Conservation (phyloP, 2,329 filamentous ascomycete genomes). For the Cryoendolithus antarcticus region DNA sequence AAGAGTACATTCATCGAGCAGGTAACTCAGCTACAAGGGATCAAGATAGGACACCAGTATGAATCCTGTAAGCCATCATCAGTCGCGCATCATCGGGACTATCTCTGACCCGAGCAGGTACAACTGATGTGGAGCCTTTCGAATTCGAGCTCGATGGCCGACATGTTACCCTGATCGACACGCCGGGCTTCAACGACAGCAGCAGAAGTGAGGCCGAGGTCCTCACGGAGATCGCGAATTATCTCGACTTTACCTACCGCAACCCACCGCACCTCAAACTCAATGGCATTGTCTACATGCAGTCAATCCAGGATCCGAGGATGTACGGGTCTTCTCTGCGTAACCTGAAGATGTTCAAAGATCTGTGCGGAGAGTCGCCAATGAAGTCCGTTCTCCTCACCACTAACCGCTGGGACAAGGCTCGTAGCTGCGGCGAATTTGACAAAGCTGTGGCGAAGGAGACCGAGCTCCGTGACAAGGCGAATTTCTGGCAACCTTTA, state of each 20-base stretch:
- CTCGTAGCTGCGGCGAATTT: not conserved
- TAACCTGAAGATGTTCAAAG: constrained; percentile 34
- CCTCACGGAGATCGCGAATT: constrained; percentile 29
- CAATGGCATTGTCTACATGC: constrained; percentile 35
- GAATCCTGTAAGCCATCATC: too few relatives aligned
- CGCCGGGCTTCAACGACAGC: constrained; percentile 8
- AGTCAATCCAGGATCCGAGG: constrained; percentile 32
- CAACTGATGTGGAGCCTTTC: too few relatives aligned
- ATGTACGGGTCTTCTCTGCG: constrained; percentile 28
- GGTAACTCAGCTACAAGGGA: too few relatives aligned
- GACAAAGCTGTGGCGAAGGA: constrained; percentile 13
- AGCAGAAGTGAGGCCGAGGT: constrained; percentile 32
- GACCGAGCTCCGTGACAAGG: constrained; percentile 6
- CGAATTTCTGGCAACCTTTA: constrained; percentile 13
- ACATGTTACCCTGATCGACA: constrained; percentile 4
- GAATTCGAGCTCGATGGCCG: not conserved
- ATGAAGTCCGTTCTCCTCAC: constrained; percentile 30
- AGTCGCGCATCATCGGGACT: too few relatives aligned
- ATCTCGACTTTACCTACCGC: constrained; percentile 23
- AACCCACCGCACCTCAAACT: constrained; percentile 20
- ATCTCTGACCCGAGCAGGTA: too few relatives aligned
- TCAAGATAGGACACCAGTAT: too few relatives aligned
- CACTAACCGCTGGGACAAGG: constrained; percentile 31
- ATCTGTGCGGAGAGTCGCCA: constrained; percentile 31
- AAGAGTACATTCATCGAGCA: too few relatives aligned